A percentile compares a stretch with the other conserved stretches of the same genome.
Evolutionary conservation across 345 rosid genomes (phyloP).

Genomic region (Syzygium aqueum): DNA sequence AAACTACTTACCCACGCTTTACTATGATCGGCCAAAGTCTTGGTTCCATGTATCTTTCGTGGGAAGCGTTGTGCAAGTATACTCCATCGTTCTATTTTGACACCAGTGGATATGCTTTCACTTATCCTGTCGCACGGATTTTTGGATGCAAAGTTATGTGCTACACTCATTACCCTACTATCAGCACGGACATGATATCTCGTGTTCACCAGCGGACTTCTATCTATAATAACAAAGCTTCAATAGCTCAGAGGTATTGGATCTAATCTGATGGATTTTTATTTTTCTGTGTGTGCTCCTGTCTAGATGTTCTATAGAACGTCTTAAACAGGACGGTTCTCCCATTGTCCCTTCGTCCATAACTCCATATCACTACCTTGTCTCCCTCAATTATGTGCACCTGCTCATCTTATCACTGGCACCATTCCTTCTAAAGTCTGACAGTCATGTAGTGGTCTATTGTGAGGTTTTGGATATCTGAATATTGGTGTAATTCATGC

Average conservation of each 20-base stretch:
- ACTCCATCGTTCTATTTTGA: constrained; percentile 68
- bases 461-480: not conserved
- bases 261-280: not conserved
- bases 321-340: not conserved
- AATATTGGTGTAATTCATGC: not conserved
- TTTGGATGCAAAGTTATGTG: constrained; percentile 95
- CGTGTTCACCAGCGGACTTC: constrained; percentile 65
- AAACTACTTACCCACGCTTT: constrained; percentile 69
- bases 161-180: constrained; percentile 92
- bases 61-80: constrained; percentile 85
- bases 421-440: not conserved
- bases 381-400: not conserved
- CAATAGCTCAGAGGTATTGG: constrained; percentile 63
- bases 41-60: constrained; percentile 75
- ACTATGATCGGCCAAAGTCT: constrained; percentile 97
- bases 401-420: not conserved
- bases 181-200: constrained; percentile 85
- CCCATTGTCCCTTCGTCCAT: not conserved
- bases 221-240: constrained; percentile 72
- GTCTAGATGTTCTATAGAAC: not conserved
- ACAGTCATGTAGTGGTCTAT: not conserved
- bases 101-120: constrained; percentile 89
- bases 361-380: not conserved
- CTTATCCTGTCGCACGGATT: constrained; percentile 82
- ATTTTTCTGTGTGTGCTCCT: not conserved